A percentile compares a stretch with the other conserved stretches of the same genome.
Conservation (phyloP, 106 monocot genomes). For the Dioscorea zingiberensis region DNA sequence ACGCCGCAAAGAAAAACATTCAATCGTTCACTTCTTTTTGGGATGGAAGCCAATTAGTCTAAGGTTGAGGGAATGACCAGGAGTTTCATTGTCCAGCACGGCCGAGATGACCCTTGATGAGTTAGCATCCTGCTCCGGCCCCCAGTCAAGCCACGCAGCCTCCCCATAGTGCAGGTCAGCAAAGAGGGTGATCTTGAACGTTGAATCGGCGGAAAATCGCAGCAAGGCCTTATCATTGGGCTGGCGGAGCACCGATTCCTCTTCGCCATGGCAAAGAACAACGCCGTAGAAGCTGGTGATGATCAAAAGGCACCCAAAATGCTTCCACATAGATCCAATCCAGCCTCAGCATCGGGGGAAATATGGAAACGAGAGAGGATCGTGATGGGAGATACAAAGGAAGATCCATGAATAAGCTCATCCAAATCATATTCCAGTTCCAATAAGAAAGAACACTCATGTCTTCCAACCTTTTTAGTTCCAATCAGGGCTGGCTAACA, state of each 20-base stretch:
- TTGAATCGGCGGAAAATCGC: slow-evolving; percentile 17
- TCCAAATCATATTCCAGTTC: no score
- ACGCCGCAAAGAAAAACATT: no score
- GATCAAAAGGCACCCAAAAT: background rate
- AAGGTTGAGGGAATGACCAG: slow-evolving; percentile 33
- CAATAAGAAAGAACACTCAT: no score
- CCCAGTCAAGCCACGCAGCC: slow-evolving; percentile 88
- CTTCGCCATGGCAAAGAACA: background rate
- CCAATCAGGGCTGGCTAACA: no score
- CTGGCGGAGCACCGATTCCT: slow-evolving; percentile 9
- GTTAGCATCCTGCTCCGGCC: slow-evolving; percentile 60
- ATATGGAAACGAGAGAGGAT: no score
- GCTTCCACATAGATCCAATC: background rate
- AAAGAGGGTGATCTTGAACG: slow-evolving; percentile 71
- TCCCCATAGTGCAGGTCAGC: slow-evolving; percentile 94
- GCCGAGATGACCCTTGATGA: slow-evolving; percentile 60
- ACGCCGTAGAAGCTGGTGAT: slow-evolving; percentile 2
- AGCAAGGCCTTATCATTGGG: slow-evolving; percentile 14
- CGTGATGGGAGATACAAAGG: no score
- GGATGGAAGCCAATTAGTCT: no score
- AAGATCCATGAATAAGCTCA: no score
- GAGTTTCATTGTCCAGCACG: slow-evolving; percentile 62
- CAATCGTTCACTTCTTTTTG: no score
- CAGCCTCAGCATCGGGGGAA: no score
- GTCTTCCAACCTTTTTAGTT: no score